Conservation (phyloP, 106 monocot genomes). For the Acanthochlamys bracteata region DNA sequence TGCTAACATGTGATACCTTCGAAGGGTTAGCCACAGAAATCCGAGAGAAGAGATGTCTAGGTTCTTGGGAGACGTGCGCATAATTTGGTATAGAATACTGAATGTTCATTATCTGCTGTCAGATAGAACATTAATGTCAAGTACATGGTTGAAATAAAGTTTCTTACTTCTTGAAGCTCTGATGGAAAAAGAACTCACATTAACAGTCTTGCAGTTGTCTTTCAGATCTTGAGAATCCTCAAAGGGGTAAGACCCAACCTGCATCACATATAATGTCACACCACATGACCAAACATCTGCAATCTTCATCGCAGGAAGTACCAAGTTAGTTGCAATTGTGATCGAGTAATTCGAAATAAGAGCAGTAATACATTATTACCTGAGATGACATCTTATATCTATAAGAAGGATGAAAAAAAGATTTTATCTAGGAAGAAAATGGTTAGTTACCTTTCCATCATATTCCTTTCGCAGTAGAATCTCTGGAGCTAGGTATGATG, state of each 20-base stretch:
- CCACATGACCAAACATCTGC: conserved; percentile 99
- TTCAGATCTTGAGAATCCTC: conserved; percentile 83
- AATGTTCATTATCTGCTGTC: conserved; percentile 66
- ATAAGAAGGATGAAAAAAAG: not conserved
- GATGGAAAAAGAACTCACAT: conserved; percentile 25
- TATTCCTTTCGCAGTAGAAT: conserved; percentile 73
- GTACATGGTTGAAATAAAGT: not conserved
- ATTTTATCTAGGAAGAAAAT: not conserved
- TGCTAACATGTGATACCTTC: conserved; percentile 27
- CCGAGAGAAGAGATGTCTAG: conserved; percentile 63
- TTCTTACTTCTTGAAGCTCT: not conserved
- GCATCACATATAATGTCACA: conserved; percentile 95
- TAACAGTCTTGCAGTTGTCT: conserved; percentile 78
- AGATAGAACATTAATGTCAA: conserved; percentile 1
- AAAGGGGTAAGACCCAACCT: conserved; percentile 90
- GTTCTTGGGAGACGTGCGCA: conserved; percentile 62
- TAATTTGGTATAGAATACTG: conserved; percentile 85
- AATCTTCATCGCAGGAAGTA: conserved; percentile 29
- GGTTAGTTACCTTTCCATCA: conserved; percentile 66
- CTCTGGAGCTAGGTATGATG: conserved; percentile 90
- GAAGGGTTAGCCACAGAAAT: conserved; percentile 80
- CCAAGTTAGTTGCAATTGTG: not conserved
- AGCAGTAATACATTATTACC: not conserved
- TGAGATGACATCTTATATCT: not conserved
- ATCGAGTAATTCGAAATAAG: not conserved